These are phyloP conservation scores for Salicornia ramosissima DNA, from an alignment of 148 eudicot genomes.

Conservation along the genomic window DNA sequence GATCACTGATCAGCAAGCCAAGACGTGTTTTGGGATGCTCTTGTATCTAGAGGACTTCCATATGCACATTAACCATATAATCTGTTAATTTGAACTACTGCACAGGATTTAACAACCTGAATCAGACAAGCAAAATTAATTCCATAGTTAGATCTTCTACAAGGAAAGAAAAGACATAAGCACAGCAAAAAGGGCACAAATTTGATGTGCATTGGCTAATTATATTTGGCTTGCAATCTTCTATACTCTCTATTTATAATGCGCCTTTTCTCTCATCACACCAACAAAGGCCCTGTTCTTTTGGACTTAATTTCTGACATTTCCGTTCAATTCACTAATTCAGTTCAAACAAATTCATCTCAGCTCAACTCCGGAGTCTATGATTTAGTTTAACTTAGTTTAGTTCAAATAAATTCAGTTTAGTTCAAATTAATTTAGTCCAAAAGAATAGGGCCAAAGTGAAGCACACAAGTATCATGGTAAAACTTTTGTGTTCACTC, in stretches of 20 bases:
- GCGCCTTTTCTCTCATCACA: not conserved
- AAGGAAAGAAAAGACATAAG: not conserved
- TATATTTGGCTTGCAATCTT: not conserved
- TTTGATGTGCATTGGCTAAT: not conserved
- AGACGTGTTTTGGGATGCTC: not conserved
- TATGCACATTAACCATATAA: not conserved
- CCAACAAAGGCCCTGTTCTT: too few relatives aligned
- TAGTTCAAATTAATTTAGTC: too few relatives aligned
- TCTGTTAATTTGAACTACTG: slow-evolving; percentile 1
- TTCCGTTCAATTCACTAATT: too few relatives aligned
- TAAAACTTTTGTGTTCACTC: too few relatives aligned
- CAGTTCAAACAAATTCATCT: too few relatives aligned
- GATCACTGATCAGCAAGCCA: not conserved
- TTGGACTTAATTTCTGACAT: too few relatives aligned
- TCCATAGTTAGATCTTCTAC: not conserved
- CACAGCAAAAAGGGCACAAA: not conserved
- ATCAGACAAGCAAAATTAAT: not conserved
- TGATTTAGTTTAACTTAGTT: too few relatives aligned
- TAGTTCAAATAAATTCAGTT: too few relatives aligned
- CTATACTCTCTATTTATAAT: not conserved
- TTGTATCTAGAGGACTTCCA: slow-evolving; percentile 5
- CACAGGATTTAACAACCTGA: slow-evolving; percentile 11
- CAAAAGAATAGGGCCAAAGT: too few relatives aligned
- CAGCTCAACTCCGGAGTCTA: too few relatives aligned
- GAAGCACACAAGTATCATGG: too few relatives aligned